phyloP scores from a whole-genome alignment of 1,139 yeast species.

The Zygosaccharomyces sapae region DNA sequence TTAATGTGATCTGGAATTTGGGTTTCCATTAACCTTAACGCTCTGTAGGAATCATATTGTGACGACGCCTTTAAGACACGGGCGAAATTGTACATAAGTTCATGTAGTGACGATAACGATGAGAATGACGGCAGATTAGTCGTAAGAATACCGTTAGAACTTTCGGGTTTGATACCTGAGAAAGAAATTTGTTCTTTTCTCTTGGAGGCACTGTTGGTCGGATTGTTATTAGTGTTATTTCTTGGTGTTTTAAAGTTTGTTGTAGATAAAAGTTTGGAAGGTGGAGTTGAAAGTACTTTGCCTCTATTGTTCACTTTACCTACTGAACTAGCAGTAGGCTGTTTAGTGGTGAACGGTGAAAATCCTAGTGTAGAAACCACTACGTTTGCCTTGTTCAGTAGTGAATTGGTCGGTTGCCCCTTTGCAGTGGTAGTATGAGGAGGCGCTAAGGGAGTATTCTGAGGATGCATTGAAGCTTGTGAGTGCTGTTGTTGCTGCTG shows the following conservation, averaged over 20 bases:
- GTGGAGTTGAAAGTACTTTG: conserved; percentile 30
- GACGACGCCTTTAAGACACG: conserved; percentile 61
- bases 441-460: conserved; percentile 8
- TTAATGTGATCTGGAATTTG: conserved; percentile 54
- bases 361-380: conserved; percentile 19
- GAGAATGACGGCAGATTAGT: conserved; percentile 39
- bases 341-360: conserved; percentile 21
- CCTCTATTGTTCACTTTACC: conserved; percentile 20
- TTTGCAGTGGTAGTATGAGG: conserved; percentile 11
- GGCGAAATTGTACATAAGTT: conserved; percentile 59
- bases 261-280: conserved; percentile 25
- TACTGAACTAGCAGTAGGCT: conserved; percentile 16
- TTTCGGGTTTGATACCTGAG: conserved; percentile 7
- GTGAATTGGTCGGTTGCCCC: conserved; percentile 19
- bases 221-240: conserved; percentile 11
- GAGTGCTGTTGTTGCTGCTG: conserved; percentile 26
- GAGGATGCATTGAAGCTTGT: conserved; percentile 30
- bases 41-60: conserved; percentile 73
- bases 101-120: conserved; percentile 15
- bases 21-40: conserved; percentile 62
- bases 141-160: conserved; percentile 18
- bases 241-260: conserved; percentile 26
- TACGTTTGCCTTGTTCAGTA: conserved; percentile 23
- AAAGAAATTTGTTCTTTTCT: conserved; percentile 7
- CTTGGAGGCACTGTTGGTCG: conserved; percentile 10